Conservation (phyloP, 1,284 basidiomycete genomes). For the Ganoderma sinense region DNA sequence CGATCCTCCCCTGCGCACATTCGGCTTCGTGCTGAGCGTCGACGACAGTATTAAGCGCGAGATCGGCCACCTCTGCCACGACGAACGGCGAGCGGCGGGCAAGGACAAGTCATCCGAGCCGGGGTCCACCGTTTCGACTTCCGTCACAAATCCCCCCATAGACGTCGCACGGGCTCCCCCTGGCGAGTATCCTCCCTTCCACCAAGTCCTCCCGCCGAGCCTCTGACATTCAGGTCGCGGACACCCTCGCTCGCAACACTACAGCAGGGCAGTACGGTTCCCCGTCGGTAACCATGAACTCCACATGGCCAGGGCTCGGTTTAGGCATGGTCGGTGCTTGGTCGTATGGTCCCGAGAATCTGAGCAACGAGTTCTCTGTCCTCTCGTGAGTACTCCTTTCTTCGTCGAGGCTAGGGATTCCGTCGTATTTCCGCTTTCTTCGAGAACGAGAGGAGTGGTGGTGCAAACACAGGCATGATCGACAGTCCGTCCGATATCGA, state of each 20-base stretch:
- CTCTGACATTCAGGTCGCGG: conserved; percentile 24
- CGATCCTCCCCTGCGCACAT: not conserved
- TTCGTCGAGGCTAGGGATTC: not conserved
- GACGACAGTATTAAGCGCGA: conserved; percentile 84
- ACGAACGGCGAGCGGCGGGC: conserved; percentile 71
- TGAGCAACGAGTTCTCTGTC: conserved; percentile 84
- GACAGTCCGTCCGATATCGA: not conserved
- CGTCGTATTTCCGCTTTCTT: not conserved
- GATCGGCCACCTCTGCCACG: conserved; percentile 90
- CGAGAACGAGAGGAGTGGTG: not conserved
- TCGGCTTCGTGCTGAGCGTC: conserved; percentile 14
- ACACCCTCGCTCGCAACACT: conserved; percentile 24
- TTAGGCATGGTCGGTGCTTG: conserved; percentile 54
- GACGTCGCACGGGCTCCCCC: conserved; percentile 38
- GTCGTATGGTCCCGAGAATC: conserved; percentile 71
- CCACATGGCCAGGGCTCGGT: conserved; percentile 56
- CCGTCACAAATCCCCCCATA: conserved; percentile 38
- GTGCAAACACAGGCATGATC: not conserved
- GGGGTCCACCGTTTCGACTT: conserved; percentile 43
- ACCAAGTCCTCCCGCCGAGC: conserved; percentile 18
- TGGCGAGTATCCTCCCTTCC: conserved; percentile 33
- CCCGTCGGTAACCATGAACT: conserved; percentile 41
- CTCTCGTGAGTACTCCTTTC: conserved; percentile 63
- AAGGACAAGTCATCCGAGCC: conserved; percentile 50
- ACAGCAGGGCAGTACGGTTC: conserved; percentile 37